Evolutionary conservation across 2,329 filamentous ascomycete species (phyloP), one percentile per base, ranked within the genome.

Genomic region (Coniella vitis): DNA sequence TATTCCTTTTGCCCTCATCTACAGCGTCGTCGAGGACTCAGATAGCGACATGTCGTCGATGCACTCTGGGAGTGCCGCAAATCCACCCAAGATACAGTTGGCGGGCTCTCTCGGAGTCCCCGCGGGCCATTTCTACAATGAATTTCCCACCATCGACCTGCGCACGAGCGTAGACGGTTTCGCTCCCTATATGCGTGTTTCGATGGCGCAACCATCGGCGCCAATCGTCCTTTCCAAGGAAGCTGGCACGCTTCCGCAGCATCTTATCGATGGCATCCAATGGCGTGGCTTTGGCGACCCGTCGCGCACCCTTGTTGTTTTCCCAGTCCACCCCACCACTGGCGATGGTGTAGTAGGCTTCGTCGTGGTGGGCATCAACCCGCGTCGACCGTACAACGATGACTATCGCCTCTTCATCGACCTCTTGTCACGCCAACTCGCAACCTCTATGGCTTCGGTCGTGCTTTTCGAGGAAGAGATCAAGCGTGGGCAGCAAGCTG

Each of bases 381-480:
- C 88, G 2, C 73, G 86, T 37, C 75, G 87, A 43, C 87, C 85
- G 0, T 93, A 87, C 57, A 86, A 93, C 57, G 82, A 86, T 34
- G 87, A 91, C 56, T 93, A 91, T 59, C 79, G 80, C 54, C 71
- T 91, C 0, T 93, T 91, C 58, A 74, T 91, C 34, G 82, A 86
- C 57, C 72, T 91, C 1, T 67, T 91, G 4, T 84, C 82, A 40
- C 77, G 86, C 19, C 87, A 91, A 61, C 70, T 91, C 8, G 86
- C 84, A 8, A 91, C 87, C 0, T 89, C 86, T 0, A 75, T 91
- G 63, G 87, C 87, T 1, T 90, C 86, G 0, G 87, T 90, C 0
- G 85, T 90, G 0, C 66, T 93, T 2, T 90, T 90, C 50, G 87
- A 91, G 61, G 87, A 91, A 56, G 87, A 93, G 61, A 90, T 91